Evolutionary conservation across 139 green algal genomes (phyloP), one percentile per base, ranked within the genome.

Genomic region (Mychonastes homosphaera): DNA sequence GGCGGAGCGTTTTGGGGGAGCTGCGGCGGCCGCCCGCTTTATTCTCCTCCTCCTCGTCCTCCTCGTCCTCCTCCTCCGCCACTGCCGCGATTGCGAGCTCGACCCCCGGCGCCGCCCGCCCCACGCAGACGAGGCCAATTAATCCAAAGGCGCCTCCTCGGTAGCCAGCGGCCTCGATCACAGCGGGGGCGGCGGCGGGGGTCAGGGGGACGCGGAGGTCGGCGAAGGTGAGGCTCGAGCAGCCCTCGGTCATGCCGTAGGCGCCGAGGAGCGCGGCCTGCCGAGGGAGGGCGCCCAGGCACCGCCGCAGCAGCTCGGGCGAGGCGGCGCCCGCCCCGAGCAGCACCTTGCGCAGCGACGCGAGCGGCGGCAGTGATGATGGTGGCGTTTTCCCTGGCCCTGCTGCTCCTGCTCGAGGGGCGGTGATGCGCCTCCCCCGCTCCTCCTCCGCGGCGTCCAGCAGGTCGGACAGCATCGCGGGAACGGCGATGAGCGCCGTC

Each of bases 171-270:
- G 54, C 32, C n/a, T 40, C 32, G 1, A 65, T 62, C 8, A 6
- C 33, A 13, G 63, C 36, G n/a, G 21, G 43, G 28, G 67, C 38
- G 19, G 56, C 72, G 15, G 72, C 63, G 1, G 41, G 63, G 1
- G 72, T 58, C 43, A 55, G 61, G 18, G 67, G 67, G 6, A 73
- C 70, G 34, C 43, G 61, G 18, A 63, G 50, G 1, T 21, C 58
- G 36, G 48, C n/a, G 56, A 90, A 92, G 6, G 84, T 92, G 34
- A 95, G 84, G 44, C 81, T 88, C 9, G 81, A 91, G 50, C 55
- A 71, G 3, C 71, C 76, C 36, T 95, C 88, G 4, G 87, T 95
- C 84, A 94, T 93, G 46, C 87, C 88, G 59, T 95, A 95, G 3
- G 88, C 87, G 0, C 69, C 79, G 38, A 64, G 59, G 16, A 94